Evolutionary conservation across 116 monocot genomes (phyloP), one percentile per base, ranked within the genome.

Genomic region (Posidonia oceanica): DNA sequence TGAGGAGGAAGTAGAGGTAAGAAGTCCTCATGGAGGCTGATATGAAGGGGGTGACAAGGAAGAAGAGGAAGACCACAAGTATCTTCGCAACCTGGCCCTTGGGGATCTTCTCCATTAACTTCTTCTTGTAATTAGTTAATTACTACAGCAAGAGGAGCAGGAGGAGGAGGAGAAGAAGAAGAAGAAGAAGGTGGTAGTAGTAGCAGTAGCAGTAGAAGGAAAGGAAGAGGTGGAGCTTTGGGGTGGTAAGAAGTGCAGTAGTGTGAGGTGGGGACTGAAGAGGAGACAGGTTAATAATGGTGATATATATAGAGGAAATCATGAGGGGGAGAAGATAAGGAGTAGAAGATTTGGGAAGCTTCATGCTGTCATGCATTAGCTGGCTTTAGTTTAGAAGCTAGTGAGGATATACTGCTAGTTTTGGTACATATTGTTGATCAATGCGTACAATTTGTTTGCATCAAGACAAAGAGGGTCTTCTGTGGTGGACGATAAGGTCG

Each of bases 1-100:
- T 91, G 76, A 88, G 80, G 61, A 91, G 62, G 78, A 91, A 77
- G 76, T 91, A 91, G 70, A 85, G 77, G 83, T 88, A 91, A 13
- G 88, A 75, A 5, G 76, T 21, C 63, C 88, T 79, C 64, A 85
- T 53, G 18, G 85, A 83, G 16, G 75, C 12, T 52, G 87, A 77
- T 0, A 87, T 67, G 55, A 83, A 79, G 53, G 88, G 85, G 10
- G 67, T 80, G 42, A 85, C 29, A 72, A 80, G 16, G 75, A 85
- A 69, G 42, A 87, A 70, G 64, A 79, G 3, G 36, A 85, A 65
- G 22, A 91, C 42, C 7, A 83, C 57, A 1, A 64, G 36, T 5
- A 76, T 62, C 77, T 81, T 91, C 20, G 76, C 69, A 11, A 91
- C 38, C 54, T 81, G 78, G 15, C 82, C 74, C 61, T 63, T 74